Evolutionary conservation across 2,329 filamentous ascomycete species (phyloP), one percentile per base, ranked within the genome.

Genomic region (Phaeoacremonium minimum): DNA sequence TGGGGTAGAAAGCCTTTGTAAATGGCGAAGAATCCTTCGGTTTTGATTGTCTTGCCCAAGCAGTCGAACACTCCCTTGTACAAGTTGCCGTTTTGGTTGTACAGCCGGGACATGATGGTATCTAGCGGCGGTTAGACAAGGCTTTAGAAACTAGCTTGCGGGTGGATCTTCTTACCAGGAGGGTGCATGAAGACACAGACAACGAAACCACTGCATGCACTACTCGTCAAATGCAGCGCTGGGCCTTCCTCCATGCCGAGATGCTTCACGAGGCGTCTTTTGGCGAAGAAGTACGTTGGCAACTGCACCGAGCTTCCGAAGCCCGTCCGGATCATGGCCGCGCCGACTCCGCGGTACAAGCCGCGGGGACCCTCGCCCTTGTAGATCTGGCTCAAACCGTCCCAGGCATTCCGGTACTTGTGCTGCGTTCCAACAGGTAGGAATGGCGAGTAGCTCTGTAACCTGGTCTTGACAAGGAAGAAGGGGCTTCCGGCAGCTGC

Each of bases 1-100:
- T 98, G 93, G 13, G 93, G 93, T 55, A 95, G 80, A 70, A 94
- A 96, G 41, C 93, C 93, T 71, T 98, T 98, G 73, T 98, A 98
- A 40, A 98, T 87, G 43, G 93, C 93, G 32, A 97, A 66, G 35
- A 95, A 52, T 15, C 93, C 93, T 60, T 98, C 93, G 0, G 88
- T 95, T 57, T 83, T 84, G 43, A 98, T 74, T 0, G 93, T 98
- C 67, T 95, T 90, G 58, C 77, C 79, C 42, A 97, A 64, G 59
- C 93, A 98, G 65, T 98, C 93, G 45, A 95, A 86, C 5, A 94
- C 87, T 40, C 90, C 86, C 49, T 77, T 83, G 71, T 98, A 98
- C n/a, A 98, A 75, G 58, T 96, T 95, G 35, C 93, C 93, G 44
- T 90, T 95, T 62, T 98, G 93, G 69, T 98, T 98, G 73, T 98